Evolutionary conservation across 2,329 filamentous ascomycete genomes (phyloP), one percentile per base, ranked within the genome.

Genomic region (Talaromyces sp.): DNA sequence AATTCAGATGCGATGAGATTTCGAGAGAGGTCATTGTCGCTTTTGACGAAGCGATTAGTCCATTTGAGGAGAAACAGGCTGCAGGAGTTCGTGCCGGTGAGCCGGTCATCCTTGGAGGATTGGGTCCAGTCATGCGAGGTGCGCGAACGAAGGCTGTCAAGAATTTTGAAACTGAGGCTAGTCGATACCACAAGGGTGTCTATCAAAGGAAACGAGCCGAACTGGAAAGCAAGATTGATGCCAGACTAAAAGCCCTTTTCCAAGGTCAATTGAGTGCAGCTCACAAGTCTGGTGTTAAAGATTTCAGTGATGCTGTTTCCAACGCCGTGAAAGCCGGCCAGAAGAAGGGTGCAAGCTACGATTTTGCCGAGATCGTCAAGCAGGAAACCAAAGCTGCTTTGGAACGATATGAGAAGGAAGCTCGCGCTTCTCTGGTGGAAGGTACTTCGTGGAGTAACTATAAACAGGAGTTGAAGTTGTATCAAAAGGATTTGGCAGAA

Each of bases 1-100:
- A 99, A 77, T 99, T 98, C 82, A 88, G 95, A 70, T 99, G 95
- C 77, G 95, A 99, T 76, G 95, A 99, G 79, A 99, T 99, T 65
- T 87, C 93, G 45, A 86, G 93, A 68, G 94, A 97, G 75, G 95
- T 96, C 13, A 83, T 97, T 65, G 80, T 93, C 48, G 84, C 83
- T 2, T 99, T 99, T 71, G 95, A 99, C 72, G 84, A 88, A 62
- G 83, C 87, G n/a, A 89, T 99, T 66, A 75, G 82, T 9, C 94
- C 95, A 0, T 85, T 98, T 14, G 95, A 99, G 77, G 90, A 95
- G 71, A 86, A 90, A 75, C 94, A 97, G 77, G 86, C 88, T 14
- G 90, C 93, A 70, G 88, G 88, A 41, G 83, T 86, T 33, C 88
- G 88, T 57, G 78, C 87, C n/a, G 95, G 95, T 10, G 88, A 87